Evolutionary conservation across 2,329 filamentous ascomycete genomes (phyloP).

Genomic region (Epichloe typhina): DNA sequence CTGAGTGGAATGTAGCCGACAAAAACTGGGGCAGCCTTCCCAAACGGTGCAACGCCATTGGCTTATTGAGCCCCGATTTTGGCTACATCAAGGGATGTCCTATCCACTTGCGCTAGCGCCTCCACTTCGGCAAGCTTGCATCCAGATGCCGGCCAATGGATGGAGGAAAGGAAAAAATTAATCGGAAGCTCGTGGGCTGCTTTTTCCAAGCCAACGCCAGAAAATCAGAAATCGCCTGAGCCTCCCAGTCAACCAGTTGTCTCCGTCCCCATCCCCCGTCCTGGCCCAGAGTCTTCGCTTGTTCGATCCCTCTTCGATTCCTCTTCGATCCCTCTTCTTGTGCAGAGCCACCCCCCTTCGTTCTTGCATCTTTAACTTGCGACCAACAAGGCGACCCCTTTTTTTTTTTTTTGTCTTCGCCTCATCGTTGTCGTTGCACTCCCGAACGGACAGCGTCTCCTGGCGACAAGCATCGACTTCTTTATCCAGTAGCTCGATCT

Average conservation of each 20-base stretch:
- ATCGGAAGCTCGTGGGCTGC: slow-evolving; percentile 21
- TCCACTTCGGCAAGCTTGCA: slow-evolving; percentile 24
- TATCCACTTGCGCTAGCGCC: slow-evolving; percentile 19
- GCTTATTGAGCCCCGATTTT: slow-evolving; percentile 5
- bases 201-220: slow-evolving; percentile 14
- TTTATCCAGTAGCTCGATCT: too few relatives aligned
- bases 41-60: slow-evolving; percentile 2
- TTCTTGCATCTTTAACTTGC: slow-evolving; percentile 1
- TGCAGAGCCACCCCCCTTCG: neutral
- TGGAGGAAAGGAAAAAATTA: slow-evolving; percentile 24
- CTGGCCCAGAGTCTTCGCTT: neutral
- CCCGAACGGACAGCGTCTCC: neutral
- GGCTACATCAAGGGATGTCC: slow-evolving; percentile 8
- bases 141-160: slow-evolving; percentile 20
- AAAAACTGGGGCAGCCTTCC: neutral
- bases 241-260: slow-evolving; percentile 3
- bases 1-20: slow-evolving; percentile 5
- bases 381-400: neutral
- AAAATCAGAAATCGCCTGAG: slow-evolving; percentile 14
- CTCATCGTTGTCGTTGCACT: neutral
- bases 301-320: neutral
- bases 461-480: neutral
- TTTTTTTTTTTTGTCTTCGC: neutral
- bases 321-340: neutral
- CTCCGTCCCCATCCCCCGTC: slow-evolving; percentile 8